phyloP scores from a whole-genome alignment of 2,329 filamentous ascomycete species.

The Ceratocystis cacaofunesta region DNA sequence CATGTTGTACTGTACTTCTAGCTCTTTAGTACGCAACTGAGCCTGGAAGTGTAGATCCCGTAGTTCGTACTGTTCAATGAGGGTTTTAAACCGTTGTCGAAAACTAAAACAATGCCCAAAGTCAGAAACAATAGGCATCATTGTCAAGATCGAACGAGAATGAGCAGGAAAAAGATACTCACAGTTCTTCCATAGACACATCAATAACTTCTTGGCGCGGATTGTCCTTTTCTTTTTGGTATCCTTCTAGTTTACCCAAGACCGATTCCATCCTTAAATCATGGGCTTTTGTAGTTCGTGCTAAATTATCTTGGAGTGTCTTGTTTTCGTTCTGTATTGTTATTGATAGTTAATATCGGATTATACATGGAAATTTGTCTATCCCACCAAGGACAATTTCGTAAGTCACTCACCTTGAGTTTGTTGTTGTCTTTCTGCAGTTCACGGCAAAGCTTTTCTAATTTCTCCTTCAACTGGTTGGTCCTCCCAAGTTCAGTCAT shows the following conservation, averaged over 20 bases:
- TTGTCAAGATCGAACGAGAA: background rate
- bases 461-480: slow-evolving; percentile 79
- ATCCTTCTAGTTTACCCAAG: slow-evolving; percentile 71
- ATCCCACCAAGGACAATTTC: background rate
- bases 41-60: slow-evolving; percentile 90
- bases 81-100: slow-evolving; percentile 78
- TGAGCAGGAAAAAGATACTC: slow-evolving; percentile 26
- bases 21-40: slow-evolving; percentile 81
- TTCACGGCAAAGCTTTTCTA: slow-evolving; percentile 90
- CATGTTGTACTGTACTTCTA: slow-evolving; percentile 85
- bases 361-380: background rate
- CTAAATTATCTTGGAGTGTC: slow-evolving; percentile 72
- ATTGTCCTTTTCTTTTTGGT: slow-evolving; percentile 74
- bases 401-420: slow-evolving; percentile 54
- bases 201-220: slow-evolving; percentile 68
- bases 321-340: slow-evolving; percentile 69
- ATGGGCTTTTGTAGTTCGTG: slow-evolving; percentile 65
- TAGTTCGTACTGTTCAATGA: slow-evolving; percentile 92
- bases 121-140: slow-evolving; percentile 15
- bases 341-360: background rate
- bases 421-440: slow-evolving; percentile 96
- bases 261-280: slow-evolving; percentile 73
- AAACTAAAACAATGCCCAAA: slow-evolving; percentile 37
- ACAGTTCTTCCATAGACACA: slow-evolving; percentile 82
- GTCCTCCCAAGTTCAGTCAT: slow-evolving; percentile 83